These are phyloP conservation scores for Russula lepida DNA, from an alignment of 768 basidiomycete genomes.

Conservation along the genomic window DNA sequence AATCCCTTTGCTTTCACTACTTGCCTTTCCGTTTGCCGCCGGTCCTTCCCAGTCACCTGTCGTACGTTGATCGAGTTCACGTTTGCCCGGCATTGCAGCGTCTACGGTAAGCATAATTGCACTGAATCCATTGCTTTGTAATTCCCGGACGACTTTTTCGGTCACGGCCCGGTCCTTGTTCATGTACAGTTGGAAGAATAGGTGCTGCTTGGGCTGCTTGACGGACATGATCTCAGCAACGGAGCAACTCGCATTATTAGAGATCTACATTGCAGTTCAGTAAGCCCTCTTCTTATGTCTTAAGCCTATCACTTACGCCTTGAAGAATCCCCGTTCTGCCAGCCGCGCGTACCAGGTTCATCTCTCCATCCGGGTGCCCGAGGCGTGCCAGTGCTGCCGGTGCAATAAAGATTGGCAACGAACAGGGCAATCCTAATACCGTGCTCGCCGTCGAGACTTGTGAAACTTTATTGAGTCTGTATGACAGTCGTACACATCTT, in stretches of 20 bases:
- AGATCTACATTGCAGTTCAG: conserved; percentile 20
- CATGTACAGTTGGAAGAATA: conserved; percentile 38
- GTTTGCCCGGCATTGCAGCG: conserved; percentile 36
- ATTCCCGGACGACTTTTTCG: conserved; percentile 31
- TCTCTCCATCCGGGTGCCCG: conserved; percentile 44
- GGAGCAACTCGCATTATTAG: conserved; percentile 31
- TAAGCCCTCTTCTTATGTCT: neutral
- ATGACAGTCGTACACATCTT: neutral
- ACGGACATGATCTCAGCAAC: conserved; percentile 27
- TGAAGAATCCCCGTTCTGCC: conserved; percentile 38
- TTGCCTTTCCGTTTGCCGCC: conserved; percentile 18
- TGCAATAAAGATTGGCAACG: conserved; percentile 34
- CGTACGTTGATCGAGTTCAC: conserved; percentile 30
- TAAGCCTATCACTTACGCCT: conserved; percentile 30
- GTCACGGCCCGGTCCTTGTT: conserved; percentile 36
- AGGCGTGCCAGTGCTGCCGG: conserved; percentile 35
- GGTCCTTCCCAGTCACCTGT: conserved; percentile 27
- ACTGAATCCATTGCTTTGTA: conserved; percentile 34
- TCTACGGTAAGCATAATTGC: conserved; percentile 46
- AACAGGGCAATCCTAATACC: conserved; percentile 23
- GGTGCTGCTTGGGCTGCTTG: conserved; percentile 23
- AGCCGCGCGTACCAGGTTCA: conserved; percentile 37
- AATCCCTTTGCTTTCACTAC: conserved; percentile 20
- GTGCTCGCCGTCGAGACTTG: conserved; percentile 22
- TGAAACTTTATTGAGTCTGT: conserved; percentile 26